Conservation (phyloP, 2,329 filamentous ascomycete genomes). For the Sordariomycetes sp. region DNA sequence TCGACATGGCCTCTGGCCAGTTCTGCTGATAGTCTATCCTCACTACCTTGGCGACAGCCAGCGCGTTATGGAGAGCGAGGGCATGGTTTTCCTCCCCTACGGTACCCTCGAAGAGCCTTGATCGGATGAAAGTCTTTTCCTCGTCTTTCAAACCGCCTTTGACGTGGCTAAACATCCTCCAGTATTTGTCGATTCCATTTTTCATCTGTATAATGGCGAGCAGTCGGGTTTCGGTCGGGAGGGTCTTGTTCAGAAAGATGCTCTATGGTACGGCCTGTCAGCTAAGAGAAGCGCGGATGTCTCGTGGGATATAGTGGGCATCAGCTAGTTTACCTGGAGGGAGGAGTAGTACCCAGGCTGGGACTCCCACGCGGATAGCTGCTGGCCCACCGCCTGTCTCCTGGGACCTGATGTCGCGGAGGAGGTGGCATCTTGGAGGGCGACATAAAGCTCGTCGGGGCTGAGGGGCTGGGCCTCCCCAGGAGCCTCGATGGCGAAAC, state of each 20-base stretch:
- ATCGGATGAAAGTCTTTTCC: constrained; percentile 67
- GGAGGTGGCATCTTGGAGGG: constrained; percentile 50
- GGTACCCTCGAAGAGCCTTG: constrained; percentile 61
- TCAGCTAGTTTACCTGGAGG: constrained; percentile 41
- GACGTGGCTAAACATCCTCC: constrained; percentile 49
- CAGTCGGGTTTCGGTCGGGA: constrained; percentile 69
- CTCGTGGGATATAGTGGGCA: background rate
- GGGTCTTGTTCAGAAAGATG: constrained; percentile 66
- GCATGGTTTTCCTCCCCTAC: constrained; percentile 62
- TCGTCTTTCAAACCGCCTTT: constrained; percentile 57
- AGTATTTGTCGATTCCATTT: constrained; percentile 91
- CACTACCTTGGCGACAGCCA: constrained; percentile 78
- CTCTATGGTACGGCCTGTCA: constrained; percentile 31
- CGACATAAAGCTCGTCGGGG: constrained; percentile 48
- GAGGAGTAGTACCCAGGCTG: constrained; percentile 52
- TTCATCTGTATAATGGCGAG: constrained; percentile 90
- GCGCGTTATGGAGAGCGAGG: constrained; percentile 75
- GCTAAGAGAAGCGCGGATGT: constrained; percentile 4
- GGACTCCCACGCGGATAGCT: constrained; percentile 60
- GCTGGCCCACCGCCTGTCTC: constrained; percentile 54
- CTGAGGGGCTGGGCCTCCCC: constrained; percentile 67
- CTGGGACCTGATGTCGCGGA: constrained; percentile 47
- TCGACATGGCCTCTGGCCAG: constrained; percentile 55
- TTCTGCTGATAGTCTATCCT: constrained; percentile 80
- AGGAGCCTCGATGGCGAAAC: constrained; percentile 62